Conservation (phyloP, 1,139 yeast genomes). For the Taphrina sp. region DNA sequence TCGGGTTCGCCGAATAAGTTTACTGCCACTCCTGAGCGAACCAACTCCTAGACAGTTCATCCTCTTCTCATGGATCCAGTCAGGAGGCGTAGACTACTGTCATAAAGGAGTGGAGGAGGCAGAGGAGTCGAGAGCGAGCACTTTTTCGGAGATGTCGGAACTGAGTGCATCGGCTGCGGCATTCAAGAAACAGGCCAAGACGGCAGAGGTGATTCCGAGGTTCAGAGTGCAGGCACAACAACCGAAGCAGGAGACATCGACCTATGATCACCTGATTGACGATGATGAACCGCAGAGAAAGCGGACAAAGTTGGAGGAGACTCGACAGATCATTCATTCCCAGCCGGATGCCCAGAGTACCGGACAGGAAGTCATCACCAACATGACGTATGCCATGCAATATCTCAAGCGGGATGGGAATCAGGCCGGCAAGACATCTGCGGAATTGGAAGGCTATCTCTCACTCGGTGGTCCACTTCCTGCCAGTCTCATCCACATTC, state of each 20-base stretch:
- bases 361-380: slow-evolving; percentile 73
- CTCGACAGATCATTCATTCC: slow-evolving; percentile 40
- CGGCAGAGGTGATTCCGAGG: slow-evolving; percentile 43
- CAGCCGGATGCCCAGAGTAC: slow-evolving; percentile 47
- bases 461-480: slow-evolving; percentile 27
- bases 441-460: slow-evolving; percentile 21
- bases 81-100: too few relatives aligned
- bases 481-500: slow-evolving; percentile 25
- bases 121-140: too few relatives aligned
- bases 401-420: slow-evolving; percentile 53
- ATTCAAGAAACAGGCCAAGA: slow-evolving; percentile 58
- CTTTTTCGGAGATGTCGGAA: slow-evolving; percentile 40
- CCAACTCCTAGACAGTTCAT: too few relatives aligned
- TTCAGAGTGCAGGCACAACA: slow-evolving; percentile 52
- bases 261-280: slow-evolving; percentile 36
- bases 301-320: slow-evolving; percentile 27
- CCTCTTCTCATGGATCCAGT: too few relatives aligned
- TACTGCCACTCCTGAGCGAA: too few relatives aligned
- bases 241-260: slow-evolving; percentile 32
- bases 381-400: slow-evolving; percentile 82
- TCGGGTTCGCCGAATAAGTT: too few relatives aligned
- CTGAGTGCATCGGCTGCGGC: slow-evolving; percentile 55
- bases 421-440: slow-evolving; percentile 48
- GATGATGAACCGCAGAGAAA: slow-evolving; percentile 40
- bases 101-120: too few relatives aligned